Base-by-base conservation (phyloP, 2,329 filamentous ascomycete genomes). In the Beauveria scarabaeidicola region DNA sequence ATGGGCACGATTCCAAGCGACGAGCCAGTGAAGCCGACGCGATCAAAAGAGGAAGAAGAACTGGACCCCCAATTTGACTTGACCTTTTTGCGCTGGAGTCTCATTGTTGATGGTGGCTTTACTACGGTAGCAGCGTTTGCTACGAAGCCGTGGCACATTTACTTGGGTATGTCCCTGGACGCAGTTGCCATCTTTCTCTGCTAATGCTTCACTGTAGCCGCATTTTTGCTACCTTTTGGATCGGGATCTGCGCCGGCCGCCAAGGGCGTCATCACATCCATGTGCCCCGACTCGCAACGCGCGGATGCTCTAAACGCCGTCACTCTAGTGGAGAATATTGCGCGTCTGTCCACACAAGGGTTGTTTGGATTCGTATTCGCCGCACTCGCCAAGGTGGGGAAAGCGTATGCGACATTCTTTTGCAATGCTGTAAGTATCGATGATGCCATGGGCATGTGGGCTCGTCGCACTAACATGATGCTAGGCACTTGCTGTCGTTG, bases 211-310 rank as follows among this genome's bases (percentile, higher is more conserved):
- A 5, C 23, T 41, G 8, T 29, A 79, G 81, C 86, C 1, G 85
- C 85, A 0, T 79, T 82, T 27, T 68, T 89, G 1, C 75, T 90
- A 0, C 87, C 87, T 0, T 82, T 90, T 32, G 86, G 84, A 0
- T 87, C 86, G 0, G 87, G 87, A 0, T 86, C 86, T 0, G 87
- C 85, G 0, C 81, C 86, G 0, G 85, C 87, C 0, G 85, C 86
- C 1, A 90, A 90, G 64, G 87, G 87, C 0, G 84, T 87, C n/a
- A 88, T 90, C 61, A 80, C 88, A 0, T 82, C 87, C 60, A 87
- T 90, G 85, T 85, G 85, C 48, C 75, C 84, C 0, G 76, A 82
- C 1, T 77, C 77, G 0, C 81, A 87, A 59, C 78, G 86, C 0
- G 78, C 82, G 0, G 87, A 90, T 66, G 87, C 87, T 0, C 73